Evolutionary conservation across 495 filamentous ascomycete species (phyloP), one percentile per base, ranked within the genome.

Genomic region (Acidiella bohemica): DNA sequence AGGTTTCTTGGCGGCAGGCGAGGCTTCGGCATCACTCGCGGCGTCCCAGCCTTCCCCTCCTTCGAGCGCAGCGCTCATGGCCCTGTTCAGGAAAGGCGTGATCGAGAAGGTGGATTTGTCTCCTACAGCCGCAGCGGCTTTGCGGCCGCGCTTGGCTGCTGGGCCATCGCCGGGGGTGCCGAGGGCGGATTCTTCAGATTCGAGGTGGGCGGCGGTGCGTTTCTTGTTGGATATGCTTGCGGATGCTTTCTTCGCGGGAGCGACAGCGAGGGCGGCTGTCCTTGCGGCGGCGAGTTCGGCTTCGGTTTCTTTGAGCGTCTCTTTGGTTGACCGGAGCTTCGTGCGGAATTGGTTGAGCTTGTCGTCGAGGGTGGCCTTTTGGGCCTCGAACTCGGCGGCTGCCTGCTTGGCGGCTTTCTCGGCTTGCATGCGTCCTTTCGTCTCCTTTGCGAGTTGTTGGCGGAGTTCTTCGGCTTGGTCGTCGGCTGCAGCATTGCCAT

Each of bases 21-120:
- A 35, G 11, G 22, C 34, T 25, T 44, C 51, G 17, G 41, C 49
- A 5, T 37, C 41, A 5, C 30, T 39, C 7, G 29, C 54, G 36
- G 45, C 56, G 29, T 56, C 60, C 22, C 53, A 46, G n/a, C 53
- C 40, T 30, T 55, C 51, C 47, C 67, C 56, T 31, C 65, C 65
- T 26, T 68, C 67, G 27, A 60, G 59, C 7, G 61, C 57, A n/a
- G 67, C 60, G 50, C 66, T 78, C 29, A 70, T 65, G 5, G 79
- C 82, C 37, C 81, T 78, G 62, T 88, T 92, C 21, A 95, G 62
- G 59, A 86, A 92, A 0, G 87, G 87, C 1, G 87, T 95, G 46
- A 95, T 86, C 9, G 84, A 90, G 55, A 95, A 95, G 14, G 68
- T 74, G 0, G 85, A 93, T 57, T 93, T 93, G 47, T 92, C 84